These are phyloP conservation scores for Tilletia caries DNA, from an alignment of 1,284 basidiomycete species.

Conservation along the genomic window DNA sequence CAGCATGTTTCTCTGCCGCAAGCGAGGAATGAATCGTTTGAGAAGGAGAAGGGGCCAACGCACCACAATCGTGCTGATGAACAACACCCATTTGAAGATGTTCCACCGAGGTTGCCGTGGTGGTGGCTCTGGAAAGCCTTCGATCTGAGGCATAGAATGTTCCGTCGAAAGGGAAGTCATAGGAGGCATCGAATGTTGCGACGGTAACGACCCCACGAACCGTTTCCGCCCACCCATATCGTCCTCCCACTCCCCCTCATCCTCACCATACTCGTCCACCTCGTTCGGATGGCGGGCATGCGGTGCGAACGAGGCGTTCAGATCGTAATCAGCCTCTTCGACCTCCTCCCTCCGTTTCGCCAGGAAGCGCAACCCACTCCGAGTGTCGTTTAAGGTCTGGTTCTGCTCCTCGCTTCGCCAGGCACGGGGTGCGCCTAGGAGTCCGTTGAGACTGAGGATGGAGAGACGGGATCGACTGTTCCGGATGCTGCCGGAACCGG, in stretches of 20 bases:
- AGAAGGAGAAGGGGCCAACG: too few species aligned
- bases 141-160: neutral
- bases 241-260: slow-evolving; percentile 9
- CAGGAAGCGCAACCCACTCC: slow-evolving; percentile 17
- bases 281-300: neutral
- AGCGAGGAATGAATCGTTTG: too few species aligned
- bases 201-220: neutral
- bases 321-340: slow-evolving; percentile 5
- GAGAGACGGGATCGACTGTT: slow-evolving; percentile 1
- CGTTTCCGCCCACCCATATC: slow-evolving; percentile 2
- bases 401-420: neutral
- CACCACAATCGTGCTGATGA: slow-evolving; percentile 20
- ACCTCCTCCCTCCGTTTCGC: slow-evolving; percentile 17
- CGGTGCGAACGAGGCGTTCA: neutral
- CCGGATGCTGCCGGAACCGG: neutral
- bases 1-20: too few species aligned
- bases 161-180: neutral
- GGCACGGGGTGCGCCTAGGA: neutral
- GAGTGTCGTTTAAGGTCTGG: slow-evolving; percentile 11
- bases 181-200: neutral
- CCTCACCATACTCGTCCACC: neutral
- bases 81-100: slow-evolving; percentile 20
- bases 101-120: slow-evolving; percentile 18
- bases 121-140: neutral
- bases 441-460: neutral